Evolutionary conservation across 2,329 filamentous ascomycete genomes (phyloP).

Genomic region (Aspergillus sp.): DNA sequence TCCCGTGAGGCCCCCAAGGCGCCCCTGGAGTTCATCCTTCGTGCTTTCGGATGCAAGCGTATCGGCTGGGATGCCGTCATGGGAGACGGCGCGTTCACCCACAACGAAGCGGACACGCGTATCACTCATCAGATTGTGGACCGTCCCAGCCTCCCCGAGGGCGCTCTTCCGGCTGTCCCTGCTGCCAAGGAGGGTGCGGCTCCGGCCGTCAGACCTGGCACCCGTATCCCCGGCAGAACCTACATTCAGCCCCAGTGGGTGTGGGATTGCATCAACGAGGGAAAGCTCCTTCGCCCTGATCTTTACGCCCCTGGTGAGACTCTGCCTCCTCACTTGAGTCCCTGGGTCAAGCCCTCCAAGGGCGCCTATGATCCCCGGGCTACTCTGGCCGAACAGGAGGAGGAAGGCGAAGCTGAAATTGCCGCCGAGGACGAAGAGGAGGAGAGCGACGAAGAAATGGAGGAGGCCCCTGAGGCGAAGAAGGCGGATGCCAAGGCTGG

Average conservation of each 20-base stretch:
- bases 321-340: slow-evolving; percentile 90
- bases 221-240: slow-evolving; percentile 81
- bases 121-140: slow-evolving; percentile 98
- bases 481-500: slow-evolving; percentile 19
- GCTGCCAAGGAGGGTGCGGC: slow-evolving; percentile 46
- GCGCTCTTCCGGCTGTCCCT: slow-evolving; percentile 45
- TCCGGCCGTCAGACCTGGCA: slow-evolving; percentile 55
- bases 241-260: slow-evolving; percentile 98
- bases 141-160: slow-evolving; percentile 69
- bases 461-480: slow-evolving; percentile 28
- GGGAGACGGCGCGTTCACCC: slow-evolving; percentile 88
- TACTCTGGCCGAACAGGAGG: slow-evolving; percentile 81
- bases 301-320: slow-evolving; percentile 86
- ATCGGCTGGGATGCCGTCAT: slow-evolving; percentile 92
- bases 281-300: slow-evolving; percentile 81
- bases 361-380: slow-evolving; percentile 90
- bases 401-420: slow-evolving; percentile 77
- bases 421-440: slow-evolving; percentile 59
- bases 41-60: slow-evolving; percentile 91
- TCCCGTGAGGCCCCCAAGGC: slow-evolving; percentile 91
- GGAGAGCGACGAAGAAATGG: slow-evolving; percentile 44
- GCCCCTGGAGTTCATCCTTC: slow-evolving; percentile 87
- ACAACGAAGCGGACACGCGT: slow-evolving; percentile 77
- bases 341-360: slow-evolving; percentile 84
- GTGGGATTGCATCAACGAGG: slow-evolving; percentile 94